Evolutionary conservation across 352 stramenopile species (phyloP).

Genomic region (Elongisporangium anandrum): DNA sequence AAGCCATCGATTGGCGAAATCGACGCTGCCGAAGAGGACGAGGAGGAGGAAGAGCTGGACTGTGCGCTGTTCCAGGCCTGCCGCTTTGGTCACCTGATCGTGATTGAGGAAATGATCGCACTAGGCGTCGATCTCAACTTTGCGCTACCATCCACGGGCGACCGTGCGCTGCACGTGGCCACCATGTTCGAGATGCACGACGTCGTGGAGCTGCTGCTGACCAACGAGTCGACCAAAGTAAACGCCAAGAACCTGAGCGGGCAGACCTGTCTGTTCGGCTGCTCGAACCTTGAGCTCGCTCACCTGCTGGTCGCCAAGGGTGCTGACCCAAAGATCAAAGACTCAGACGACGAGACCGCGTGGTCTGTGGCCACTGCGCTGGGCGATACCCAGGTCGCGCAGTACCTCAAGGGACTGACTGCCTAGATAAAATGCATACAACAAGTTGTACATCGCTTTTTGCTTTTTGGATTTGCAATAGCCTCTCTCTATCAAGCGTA

Average conservation of each 20-base stretch:
- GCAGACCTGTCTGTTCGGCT: constrained; percentile 81
- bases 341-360: constrained; percentile 67
- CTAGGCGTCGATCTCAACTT: constrained; percentile 70
- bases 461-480: background rate
- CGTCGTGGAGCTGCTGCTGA: constrained; percentile 65
- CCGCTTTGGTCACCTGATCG: constrained; percentile 54
- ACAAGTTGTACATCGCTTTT: constrained; percentile 1
- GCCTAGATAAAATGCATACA: background rate
- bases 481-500: constrained; percentile 2
- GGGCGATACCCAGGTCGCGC: constrained; percentile 67
- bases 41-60: constrained; percentile 52
- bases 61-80: constrained; percentile 78
- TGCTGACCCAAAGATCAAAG: constrained; percentile 56
- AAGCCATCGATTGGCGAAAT: constrained; percentile 20
- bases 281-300: constrained; percentile 67
- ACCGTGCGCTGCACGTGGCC: constrained; percentile 72
- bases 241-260: constrained; percentile 66
- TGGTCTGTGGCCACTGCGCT: constrained; percentile 67
- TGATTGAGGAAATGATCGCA: constrained; percentile 77
- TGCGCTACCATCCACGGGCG: constrained; percentile 47
- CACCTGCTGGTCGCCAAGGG: constrained; percentile 57
- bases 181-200: constrained; percentile 84
- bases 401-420: constrained; percentile 47
- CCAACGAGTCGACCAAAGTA: constrained; percentile 43
- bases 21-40: constrained; percentile 12